Percentiles rank a stretch among this genome's conserved stretches.
Conservation (phyloP, 2,329 filamentous ascomycete genomes). For the Amylocarpus encephaloides region DNA sequence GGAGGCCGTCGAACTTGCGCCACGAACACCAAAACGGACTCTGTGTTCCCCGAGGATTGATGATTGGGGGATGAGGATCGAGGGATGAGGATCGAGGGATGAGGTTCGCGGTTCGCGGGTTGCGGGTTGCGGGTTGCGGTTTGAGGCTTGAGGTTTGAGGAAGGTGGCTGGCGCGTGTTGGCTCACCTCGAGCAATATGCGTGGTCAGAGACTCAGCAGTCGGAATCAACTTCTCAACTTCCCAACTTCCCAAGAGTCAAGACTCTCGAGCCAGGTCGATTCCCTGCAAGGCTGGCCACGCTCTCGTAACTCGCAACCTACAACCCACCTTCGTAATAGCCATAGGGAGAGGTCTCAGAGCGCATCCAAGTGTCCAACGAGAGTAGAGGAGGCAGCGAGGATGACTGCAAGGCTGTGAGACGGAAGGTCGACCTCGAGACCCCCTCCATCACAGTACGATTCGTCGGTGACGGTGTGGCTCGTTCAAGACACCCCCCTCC, state of each 20-base stretch:
- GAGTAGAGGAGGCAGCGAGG: background rate
- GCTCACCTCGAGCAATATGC: too few relatives aligned
- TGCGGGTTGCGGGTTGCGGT: too few relatives aligned
- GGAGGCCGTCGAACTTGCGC: background rate
- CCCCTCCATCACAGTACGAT: slow-evolving; percentile 4
- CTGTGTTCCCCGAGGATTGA: background rate
- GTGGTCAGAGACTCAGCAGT: too few relatives aligned
- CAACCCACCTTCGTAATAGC: too few relatives aligned
- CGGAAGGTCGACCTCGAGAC: background rate
- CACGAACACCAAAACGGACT: background rate
- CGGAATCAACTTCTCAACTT: too few relatives aligned
- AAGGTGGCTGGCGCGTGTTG: background rate
- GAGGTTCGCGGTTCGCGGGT: too few relatives aligned
- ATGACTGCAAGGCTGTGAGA: background rate
- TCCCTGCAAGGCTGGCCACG: too few relatives aligned
- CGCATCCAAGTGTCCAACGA: background rate
- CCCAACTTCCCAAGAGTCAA: too few relatives aligned
- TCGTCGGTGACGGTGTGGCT: slow-evolving; percentile 9
- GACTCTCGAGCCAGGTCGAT: too few relatives aligned
- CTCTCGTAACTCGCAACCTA: too few relatives aligned
- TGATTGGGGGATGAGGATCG: too few relatives aligned
- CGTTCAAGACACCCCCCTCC: background rate
- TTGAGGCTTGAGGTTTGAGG: background rate
- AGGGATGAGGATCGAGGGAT: too few relatives aligned
- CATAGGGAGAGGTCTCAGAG: background rate